Conservation (phyloP, 352 stramenopile species). For the Phytopythium helicoides region DNA sequence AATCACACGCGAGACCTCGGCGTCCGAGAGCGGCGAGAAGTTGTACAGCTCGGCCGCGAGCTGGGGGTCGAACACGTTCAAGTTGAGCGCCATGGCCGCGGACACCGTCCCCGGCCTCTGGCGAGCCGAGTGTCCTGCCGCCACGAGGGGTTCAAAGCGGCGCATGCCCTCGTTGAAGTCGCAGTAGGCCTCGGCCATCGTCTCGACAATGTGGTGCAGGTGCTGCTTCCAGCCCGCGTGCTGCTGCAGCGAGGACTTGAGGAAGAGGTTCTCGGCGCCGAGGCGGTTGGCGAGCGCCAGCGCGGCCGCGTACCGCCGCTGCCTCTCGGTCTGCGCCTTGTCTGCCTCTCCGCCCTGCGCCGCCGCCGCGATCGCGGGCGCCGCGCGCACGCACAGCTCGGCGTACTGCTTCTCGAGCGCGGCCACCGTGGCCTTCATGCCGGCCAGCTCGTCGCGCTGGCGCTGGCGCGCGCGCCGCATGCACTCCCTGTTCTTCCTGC, state of each 20-base stretch:
- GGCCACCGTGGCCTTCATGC: conserved; percentile 20
- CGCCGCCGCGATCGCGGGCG: not conserved
- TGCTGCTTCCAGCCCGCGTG: conserved; percentile 22
- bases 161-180: not conserved
- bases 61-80: not conserved
- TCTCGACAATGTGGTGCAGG: conserved; percentile 17
- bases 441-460: conserved; percentile 19
- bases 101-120: not conserved
- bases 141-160: not conserved
- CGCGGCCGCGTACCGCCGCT: not conserved
- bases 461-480: conserved; percentile 29
- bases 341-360: not conserved
- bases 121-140: not conserved
- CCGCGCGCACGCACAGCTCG: conserved; percentile 12
- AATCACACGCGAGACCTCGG: conserved; percentile 30
- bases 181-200: not conserved
- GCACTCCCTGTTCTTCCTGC: conserved; percentile 31
- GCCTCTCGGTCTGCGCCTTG: conserved; percentile 2
- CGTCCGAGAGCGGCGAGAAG: conserved; percentile 27
- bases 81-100: not conserved
- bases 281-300: conserved; percentile 11
- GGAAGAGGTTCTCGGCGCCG: conserved; percentile 27
- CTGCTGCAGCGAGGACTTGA: conserved; percentile 23
- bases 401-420: conserved; percentile 25
- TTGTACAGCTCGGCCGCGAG: conserved; percentile 32